A percentile compares a stretch with the other conserved stretches of the same genome.
Evolutionary conservation across 495 filamentous ascomycete genomes (phyloP).

Genomic region (Halenospora varia): DNA sequence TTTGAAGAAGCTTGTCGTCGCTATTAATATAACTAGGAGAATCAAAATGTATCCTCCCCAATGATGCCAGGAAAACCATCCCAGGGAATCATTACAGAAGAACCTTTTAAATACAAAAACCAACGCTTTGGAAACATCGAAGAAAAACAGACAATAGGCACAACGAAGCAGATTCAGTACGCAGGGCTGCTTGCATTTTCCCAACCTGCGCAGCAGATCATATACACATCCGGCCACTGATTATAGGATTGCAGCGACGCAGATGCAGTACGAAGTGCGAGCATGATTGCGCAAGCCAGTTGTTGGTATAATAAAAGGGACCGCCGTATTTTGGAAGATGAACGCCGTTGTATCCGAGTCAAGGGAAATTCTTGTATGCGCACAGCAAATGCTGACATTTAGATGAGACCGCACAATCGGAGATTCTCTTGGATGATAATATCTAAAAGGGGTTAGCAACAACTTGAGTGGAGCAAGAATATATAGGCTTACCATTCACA

Average conservation of each 20-base stretch:
- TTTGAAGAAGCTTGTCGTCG: conserved; percentile 4
- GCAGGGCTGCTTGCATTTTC: background rate
- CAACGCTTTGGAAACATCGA: conserved; percentile 13
- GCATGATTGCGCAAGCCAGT: conserved; percentile 8
- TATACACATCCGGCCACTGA: background rate
- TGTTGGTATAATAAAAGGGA: conserved; percentile 27
- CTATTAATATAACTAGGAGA: conserved; percentile 16
- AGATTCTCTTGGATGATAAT: conserved; percentile 99
- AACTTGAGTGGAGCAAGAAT: background rate
- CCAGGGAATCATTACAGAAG: background rate
- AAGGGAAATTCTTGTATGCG: conserved; percentile 16
- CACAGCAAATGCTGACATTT: conserved; percentile 24
- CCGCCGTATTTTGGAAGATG: conserved; percentile 20
- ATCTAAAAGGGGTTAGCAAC: conserved; percentile 53
- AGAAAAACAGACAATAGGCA: conserved; percentile 19
- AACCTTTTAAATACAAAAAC: conserved; percentile 5
- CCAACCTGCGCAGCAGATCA: background rate
- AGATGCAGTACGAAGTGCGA: conserved; percentile 7
- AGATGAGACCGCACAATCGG: conserved; percentile 96
- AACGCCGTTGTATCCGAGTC: conserved; percentile 24
- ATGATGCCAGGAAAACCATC: conserved; percentile 2
- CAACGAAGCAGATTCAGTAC: conserved; percentile 19
- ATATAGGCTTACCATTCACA: conserved; percentile 78
- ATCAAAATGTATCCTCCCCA: conserved; percentile 5
- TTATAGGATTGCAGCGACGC: conserved; percentile 6